Evolutionary conservation across 495 filamentous ascomycete genomes (phyloP), one percentile per base, ranked within the genome.

Genomic region (Hypoxylon fuscum): DNA sequence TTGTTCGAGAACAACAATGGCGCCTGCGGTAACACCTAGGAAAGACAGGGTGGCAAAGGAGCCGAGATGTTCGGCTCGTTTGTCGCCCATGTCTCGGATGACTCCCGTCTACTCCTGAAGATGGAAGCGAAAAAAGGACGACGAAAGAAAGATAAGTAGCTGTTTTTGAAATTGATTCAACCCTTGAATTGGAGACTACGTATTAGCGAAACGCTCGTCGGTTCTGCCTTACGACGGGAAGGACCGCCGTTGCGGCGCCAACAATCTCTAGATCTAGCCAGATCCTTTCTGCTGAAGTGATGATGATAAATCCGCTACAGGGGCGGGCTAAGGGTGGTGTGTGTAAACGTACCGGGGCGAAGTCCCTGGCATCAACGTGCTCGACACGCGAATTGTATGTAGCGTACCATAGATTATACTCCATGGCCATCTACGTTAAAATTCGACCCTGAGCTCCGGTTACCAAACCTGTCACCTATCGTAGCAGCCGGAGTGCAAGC

Each of bases 231-330:
- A 29, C 32, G 42, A 35, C 40, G 48, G 48, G 53, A 52, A 37
- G 37, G 31, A 51, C 40, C 55, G 55, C 50, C 50, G 43, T 43
- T 20, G 42, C 62, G 46, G 46, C 55, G 34, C 45, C 40, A 50
- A 41, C 27, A 34, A 38, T 42, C 40, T 41, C 44, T 57, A 48
- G 64, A 62, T 35, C 59, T 59, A 57, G 56, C 64, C 48, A 59
- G 59, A 59, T 44, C 58, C 45, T 43, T 43, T 25, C 49, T 60
- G 65, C 50, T 66, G 57, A 66, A 71, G 58, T 68, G 57, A 66
- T 62, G 57, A 71, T 66, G 65, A 69, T 68, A 66, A 71, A 71
- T 71, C 58, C 51, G 14, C 57, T 55, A 55, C 41, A 21, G 7
- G 10, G 41, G 20, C 4, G 6, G 37, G 15, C 37, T 15, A 40